Percentiles rank a stretch among this genome's conserved stretches.
Evolutionary conservation across 352 stramenopile species (phyloP).

Genomic region (Pythium sp.): DNA sequence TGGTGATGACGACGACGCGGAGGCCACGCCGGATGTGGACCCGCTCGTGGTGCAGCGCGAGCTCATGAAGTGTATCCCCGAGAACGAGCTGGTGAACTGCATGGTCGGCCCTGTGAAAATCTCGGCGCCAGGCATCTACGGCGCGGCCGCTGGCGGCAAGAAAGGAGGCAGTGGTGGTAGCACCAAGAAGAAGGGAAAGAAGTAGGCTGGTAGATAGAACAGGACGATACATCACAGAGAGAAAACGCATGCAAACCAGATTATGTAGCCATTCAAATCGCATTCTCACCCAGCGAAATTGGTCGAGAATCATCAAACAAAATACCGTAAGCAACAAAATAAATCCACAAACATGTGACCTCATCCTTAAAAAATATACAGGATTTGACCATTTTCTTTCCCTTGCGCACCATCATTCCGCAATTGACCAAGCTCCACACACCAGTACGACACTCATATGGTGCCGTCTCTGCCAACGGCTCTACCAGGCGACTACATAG

Average conservation of each 20-base stretch:
- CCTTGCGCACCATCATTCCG: neutral
- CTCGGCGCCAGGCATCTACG: slow-evolving; percentile 64
- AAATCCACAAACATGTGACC: no score
- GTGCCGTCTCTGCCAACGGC: neutral
- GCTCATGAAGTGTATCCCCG: slow-evolving; percentile 86
- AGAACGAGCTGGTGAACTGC: slow-evolving; percentile 88
- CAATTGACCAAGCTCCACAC: neutral
- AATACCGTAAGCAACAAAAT: no score
- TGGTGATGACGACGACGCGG: slow-evolving; percentile 27
- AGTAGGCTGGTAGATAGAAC: slow-evolving; percentile 10
- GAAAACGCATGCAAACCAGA: neutral
- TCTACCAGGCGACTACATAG: neutral
- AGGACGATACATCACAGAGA: neutral
- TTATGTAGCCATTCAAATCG: no score
- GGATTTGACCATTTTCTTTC: neutral
- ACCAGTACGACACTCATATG: neutral
- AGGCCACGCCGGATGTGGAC: slow-evolving; percentile 49
- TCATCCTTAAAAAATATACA: neutral
- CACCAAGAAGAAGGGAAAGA: slow-evolving; percentile 30
- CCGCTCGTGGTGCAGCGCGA: slow-evolving; percentile 76
- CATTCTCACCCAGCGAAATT: no score
- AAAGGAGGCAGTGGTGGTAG: slow-evolving; percentile 25
- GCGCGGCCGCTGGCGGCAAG: slow-evolving; percentile 29
- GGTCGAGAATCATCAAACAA: no score
- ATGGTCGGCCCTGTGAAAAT: slow-evolving; percentile 92